Percentiles rank a stretch among this genome's conserved stretches.
These are phyloP conservation scores for Aspergillus leporis DNA, from an alignment of 495 filamentous ascomycete genomes.

Conservation along the genomic window DNA sequence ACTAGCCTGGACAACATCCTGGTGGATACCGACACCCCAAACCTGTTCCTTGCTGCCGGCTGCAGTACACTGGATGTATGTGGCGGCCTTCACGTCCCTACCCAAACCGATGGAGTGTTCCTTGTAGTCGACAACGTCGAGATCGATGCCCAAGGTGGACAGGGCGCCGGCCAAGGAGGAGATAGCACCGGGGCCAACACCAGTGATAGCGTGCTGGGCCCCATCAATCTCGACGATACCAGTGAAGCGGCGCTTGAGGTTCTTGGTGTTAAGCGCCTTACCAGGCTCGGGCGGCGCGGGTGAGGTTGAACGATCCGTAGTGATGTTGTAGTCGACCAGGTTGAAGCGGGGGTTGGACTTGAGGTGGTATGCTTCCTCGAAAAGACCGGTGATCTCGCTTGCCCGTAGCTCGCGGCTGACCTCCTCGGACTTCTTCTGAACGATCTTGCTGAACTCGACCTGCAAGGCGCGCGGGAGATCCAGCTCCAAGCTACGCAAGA, in stretches of 20 bases:
- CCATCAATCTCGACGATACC: slow-evolving; percentile 86
- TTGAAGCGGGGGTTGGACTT: slow-evolving; percentile 77
- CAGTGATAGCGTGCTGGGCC: slow-evolving; percentile 72
- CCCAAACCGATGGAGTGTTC: slow-evolving; percentile 88
- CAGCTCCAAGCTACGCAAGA: slow-evolving; percentile 82
- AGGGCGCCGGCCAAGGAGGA: slow-evolving; percentile 86
- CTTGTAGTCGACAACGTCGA: slow-evolving; percentile 94
- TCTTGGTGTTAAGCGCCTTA: slow-evolving; percentile 70
- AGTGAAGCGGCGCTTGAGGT: slow-evolving; percentile 79
- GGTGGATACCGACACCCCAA: slow-evolving; percentile 95
- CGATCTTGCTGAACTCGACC: slow-evolving; percentile 84
- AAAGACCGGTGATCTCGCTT: slow-evolving; percentile 80
- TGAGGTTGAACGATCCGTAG: slow-evolving; percentile 76
- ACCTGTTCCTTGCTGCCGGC: slow-evolving; percentile 66
- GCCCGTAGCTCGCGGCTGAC: slow-evolving; percentile 80
- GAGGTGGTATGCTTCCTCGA: slow-evolving; percentile 83
- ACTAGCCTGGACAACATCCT: slow-evolving; percentile 91
- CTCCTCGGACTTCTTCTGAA: slow-evolving; percentile 74
- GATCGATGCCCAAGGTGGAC: slow-evolving; percentile 75
- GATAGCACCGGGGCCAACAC: slow-evolving; percentile 86
- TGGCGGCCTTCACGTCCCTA: slow-evolving; percentile 82
- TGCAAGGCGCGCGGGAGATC: slow-evolving; percentile 93
- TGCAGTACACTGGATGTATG: slow-evolving; percentile 88
- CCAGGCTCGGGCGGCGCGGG: slow-evolving; percentile 69
- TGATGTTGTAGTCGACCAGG: slow-evolving; percentile 91